phyloP scores from a whole-genome alignment of 495 filamentous ascomycete species.

The Xylaria castorea region DNA sequence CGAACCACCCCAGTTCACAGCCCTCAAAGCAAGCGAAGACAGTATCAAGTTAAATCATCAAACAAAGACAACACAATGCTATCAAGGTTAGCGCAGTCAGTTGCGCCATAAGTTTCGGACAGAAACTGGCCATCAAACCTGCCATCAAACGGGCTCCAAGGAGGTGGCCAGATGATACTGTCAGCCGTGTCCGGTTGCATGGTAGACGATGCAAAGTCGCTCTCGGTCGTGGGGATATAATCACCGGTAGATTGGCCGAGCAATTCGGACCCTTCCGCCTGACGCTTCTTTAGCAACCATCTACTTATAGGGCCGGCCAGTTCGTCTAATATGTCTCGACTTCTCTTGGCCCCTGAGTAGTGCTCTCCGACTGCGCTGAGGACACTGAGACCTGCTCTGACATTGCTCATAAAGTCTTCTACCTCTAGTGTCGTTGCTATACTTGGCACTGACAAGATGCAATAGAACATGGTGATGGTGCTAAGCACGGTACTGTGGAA shows the following conservation, averaged over 20 bases:
- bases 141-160: conserved; percentile 21
- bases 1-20: background rate
- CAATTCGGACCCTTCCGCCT: background rate
- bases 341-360: conserved; percentile 53
- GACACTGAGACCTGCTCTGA: conserved; percentile 49
- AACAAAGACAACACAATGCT: conserved; percentile 22
- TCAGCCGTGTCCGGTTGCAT: background rate
- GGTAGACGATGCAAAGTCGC: background rate
- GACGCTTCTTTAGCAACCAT: conserved; percentile 41
- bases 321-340: conserved; percentile 53
- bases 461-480: conserved; percentile 52
- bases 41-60: conserved; percentile 17
- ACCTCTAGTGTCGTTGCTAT: conserved; percentile 46
- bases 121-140: conserved; percentile 12
- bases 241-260: background rate
- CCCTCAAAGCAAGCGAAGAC: background rate
- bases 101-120: conserved; percentile 20
- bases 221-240: background rate
- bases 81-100: conserved; percentile 20
- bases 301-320: conserved; percentile 49
- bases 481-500: conserved; percentile 53
- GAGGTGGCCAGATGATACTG: background rate
- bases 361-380: conserved; percentile 57
- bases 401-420: conserved; percentile 47
- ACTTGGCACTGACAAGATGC: conserved; percentile 48